Evolutionary conservation across 139 green algal species (phyloP).

Genomic region (Chlamydomonas sp.): DNA sequence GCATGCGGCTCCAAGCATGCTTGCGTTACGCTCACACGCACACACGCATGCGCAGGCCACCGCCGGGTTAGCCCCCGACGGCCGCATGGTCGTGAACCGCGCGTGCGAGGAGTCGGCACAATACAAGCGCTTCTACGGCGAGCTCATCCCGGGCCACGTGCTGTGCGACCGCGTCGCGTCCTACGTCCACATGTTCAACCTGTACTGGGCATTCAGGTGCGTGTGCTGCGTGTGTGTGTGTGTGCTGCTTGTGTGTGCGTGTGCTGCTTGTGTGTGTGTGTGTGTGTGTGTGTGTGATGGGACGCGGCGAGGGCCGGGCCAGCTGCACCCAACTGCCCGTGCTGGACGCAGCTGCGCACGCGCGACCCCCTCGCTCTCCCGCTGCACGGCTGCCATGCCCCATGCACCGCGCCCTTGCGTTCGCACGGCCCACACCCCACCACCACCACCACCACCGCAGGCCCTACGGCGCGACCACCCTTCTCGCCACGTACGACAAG

Average conservation of each 20-base stretch:
- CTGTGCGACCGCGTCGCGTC: conserved; percentile 82
- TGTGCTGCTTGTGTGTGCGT: too few relatives aligned
- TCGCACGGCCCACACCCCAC: too few relatives aligned
- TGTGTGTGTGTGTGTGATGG: too few relatives aligned
- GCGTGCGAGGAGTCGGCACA: conserved; percentile 64
- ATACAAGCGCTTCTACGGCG: conserved; percentile 87
- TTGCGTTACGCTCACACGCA: not conserved
- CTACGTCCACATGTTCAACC: conserved; percentile 94
- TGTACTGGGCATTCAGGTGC: conserved; percentile 87
- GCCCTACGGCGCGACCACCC: conserved; percentile 69
- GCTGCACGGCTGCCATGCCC: too few relatives aligned
- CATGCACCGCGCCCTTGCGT: not conserved
- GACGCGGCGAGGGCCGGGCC: too few relatives aligned
- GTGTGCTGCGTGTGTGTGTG: too few relatives aligned
- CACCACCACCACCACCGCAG: conserved; percentile 39
- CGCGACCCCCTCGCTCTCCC: too few relatives aligned
- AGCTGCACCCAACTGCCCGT: too few relatives aligned
- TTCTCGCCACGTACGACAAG: conserved; percentile 78
- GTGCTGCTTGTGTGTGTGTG: too few relatives aligned
- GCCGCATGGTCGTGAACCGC: conserved; percentile 75
- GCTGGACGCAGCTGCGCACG: too few relatives aligned
- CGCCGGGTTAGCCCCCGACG: conserved; percentile 71
- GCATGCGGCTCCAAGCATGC: too few relatives aligned
- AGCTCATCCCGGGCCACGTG: conserved; percentile 83
- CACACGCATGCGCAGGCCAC: conserved; percentile 34